Evolutionary conservation across 306 rosid species (phyloP).

Genomic region (Hippophae tibetana): DNA sequence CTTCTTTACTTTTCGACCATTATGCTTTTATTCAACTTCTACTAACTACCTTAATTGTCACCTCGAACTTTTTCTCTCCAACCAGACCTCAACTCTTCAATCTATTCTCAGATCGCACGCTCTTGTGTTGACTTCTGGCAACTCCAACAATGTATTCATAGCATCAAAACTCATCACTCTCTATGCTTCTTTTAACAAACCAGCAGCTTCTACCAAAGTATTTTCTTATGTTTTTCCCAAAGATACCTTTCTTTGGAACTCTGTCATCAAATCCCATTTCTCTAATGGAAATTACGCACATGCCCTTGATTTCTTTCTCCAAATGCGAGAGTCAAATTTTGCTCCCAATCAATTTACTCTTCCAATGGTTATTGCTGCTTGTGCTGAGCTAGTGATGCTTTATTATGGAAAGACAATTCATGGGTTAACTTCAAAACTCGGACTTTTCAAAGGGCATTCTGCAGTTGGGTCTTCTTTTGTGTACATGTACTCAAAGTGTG

Average conservation of each 20-base stretch:
- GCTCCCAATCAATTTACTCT: slow-evolving; percentile 45
- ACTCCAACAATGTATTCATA: slow-evolving; percentile 55
- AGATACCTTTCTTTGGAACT: slow-evolving; percentile 63
- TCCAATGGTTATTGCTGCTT: slow-evolving; percentile 50
- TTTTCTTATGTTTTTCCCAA: slow-evolving; percentile 36
- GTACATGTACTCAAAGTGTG: slow-evolving; percentile 45
- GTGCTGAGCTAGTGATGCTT: slow-evolving; percentile 35
- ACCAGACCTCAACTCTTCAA: slow-evolving; percentile 27
- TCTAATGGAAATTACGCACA: slow-evolving; percentile 31
- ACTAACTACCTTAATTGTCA: slow-evolving; percentile 12
- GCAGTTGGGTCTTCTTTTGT: slow-evolving; percentile 63
- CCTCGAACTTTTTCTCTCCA: slow-evolving; percentile 35
- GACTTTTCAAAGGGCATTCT: slow-evolving; percentile 25
- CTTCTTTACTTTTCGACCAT: slow-evolving; percentile 14
- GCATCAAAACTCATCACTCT: slow-evolving; percentile 66
- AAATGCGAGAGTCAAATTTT: slow-evolving; percentile 40
- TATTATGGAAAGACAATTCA: slow-evolving; percentile 39
- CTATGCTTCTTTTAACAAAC: slow-evolving; percentile 39
- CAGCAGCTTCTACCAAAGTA: slow-evolving; percentile 28
- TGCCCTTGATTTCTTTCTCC: slow-evolving; percentile 36
- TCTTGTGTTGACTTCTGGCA: slow-evolving; percentile 51
- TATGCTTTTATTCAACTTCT: slow-evolving; percentile 11
- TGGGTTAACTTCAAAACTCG: slow-evolving; percentile 46
- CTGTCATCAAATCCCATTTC: slow-evolving; percentile 64
- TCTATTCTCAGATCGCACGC: slow-evolving; percentile 53